These are phyloP conservation scores for Trapa incisa DNA, from an alignment of 345 rosid species.

Conservation along the genomic window DNA sequence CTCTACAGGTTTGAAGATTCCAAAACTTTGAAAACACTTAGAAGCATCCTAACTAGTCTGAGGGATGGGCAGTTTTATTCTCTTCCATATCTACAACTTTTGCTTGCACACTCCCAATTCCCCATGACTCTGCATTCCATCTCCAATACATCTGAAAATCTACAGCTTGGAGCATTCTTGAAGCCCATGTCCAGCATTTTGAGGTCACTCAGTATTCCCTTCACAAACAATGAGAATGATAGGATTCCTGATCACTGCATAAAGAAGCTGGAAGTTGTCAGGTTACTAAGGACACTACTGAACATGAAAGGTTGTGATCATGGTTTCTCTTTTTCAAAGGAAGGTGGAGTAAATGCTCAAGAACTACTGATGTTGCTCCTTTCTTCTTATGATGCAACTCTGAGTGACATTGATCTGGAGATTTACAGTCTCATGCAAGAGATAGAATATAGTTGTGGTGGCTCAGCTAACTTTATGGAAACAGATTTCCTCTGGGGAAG, in stretches of 20 bases:
- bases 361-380: conserved; percentile 56
- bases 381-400: conserved; percentile 84
- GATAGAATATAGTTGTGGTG: conserved; percentile 36
- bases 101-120: conserved; percentile 81
- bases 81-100: conserved; percentile 45
- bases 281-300: conserved; percentile 53
- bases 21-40: conserved; percentile 40
- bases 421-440: conserved; percentile 48
- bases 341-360: conserved; percentile 46
- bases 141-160: conserved; percentile 17
- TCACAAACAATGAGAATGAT: conserved; percentile 16
- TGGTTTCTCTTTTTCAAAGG: conserved; percentile 28
- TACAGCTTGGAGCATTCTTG: conserved; percentile 39
- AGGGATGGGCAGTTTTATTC: conserved; percentile 41
- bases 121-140: conserved; percentile 37
- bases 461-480: conserved; percentile 25
- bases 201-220: conserved; percentile 32
- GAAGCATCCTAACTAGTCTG: conserved; percentile 34
- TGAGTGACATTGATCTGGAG: conserved; percentile 61
- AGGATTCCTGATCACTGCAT: conserved; percentile 17
- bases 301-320: conserved; percentile 10
- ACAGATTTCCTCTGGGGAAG: conserved; percentile 70
- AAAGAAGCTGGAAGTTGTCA: conserved; percentile 57
- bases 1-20: conserved; percentile 70
- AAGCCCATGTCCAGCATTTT: conserved; percentile 71